A percentile compares a stretch with the other conserved stretches of the same genome.
Evolutionary conservation across 2,329 filamentous ascomycete species (phyloP).

Genomic region (Lecanosticta acicola): DNA sequence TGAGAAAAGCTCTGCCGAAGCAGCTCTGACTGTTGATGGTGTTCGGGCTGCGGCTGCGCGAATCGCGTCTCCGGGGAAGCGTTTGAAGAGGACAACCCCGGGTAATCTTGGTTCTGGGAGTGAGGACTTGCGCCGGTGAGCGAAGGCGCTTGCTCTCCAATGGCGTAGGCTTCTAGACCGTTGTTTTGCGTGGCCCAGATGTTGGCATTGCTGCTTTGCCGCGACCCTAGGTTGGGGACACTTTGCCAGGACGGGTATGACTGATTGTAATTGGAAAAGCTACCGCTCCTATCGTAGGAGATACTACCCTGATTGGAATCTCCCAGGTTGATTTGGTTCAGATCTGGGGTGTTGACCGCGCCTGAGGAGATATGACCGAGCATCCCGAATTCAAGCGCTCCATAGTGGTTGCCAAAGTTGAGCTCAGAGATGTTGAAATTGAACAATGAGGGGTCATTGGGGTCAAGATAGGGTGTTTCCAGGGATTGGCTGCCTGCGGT

Average conservation of each 20-base stretch:
- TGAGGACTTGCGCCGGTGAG: constrained; percentile 55
- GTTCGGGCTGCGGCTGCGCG: constrained; percentile 26
- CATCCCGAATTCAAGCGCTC: constrained; percentile 92
- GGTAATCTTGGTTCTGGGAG: constrained; percentile 47
- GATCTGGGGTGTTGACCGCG: constrained; percentile 43
- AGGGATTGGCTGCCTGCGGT: constrained; percentile 41
- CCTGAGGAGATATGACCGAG: constrained; percentile 93
- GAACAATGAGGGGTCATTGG: constrained; percentile 85
- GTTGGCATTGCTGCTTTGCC: constrained; percentile 40
- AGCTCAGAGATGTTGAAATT: constrained; percentile 93
- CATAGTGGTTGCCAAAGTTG: constrained; percentile 94
- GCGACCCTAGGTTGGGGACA: constrained; percentile 34
- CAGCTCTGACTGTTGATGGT: constrained; percentile 26
- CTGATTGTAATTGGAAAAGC: constrained; percentile 20
- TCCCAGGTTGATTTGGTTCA: constrained; percentile 28
- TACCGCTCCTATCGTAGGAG: constrained; percentile 27
- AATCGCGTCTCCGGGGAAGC: constrained; percentile 30
- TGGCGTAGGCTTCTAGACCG: constrained; percentile 51
- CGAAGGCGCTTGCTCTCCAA: constrained; percentile 52
- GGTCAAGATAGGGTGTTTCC: constrained; percentile 67
- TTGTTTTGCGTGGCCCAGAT: constrained; percentile 41
- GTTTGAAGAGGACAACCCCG: constrained; percentile 32
- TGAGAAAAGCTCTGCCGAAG: constrained; percentile 33
- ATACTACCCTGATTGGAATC: constrained; percentile 25
- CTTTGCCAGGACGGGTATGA: constrained; percentile 28